A percentile compares a stretch with the other conserved stretches of the same genome.
Conservation (phyloP, 441 rosid genomes). For the Erodium chrysanthum region DNA sequence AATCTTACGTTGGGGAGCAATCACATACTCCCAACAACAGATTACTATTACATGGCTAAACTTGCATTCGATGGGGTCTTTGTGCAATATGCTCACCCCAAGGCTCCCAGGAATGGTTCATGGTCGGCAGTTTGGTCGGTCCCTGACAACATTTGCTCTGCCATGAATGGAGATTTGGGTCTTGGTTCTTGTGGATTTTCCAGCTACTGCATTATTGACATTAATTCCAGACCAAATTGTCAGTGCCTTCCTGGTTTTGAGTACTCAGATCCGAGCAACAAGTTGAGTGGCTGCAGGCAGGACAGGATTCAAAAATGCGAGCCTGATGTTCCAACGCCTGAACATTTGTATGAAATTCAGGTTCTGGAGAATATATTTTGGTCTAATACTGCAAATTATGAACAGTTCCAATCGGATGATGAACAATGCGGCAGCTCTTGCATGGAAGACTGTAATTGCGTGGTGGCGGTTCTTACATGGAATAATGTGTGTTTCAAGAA, state of each 20-base stretch:
- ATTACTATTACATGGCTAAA: neutral
- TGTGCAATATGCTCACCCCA: neutral
- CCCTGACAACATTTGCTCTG: neutral
- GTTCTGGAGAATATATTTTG: neutral
- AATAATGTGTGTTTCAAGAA: neutral
- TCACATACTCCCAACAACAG: neutral
- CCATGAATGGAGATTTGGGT: neutral
- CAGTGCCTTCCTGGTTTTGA: slow-evolving; percentile 11
- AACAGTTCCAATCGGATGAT: neutral
- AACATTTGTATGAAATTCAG: neutral
- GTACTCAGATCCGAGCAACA: neutral
- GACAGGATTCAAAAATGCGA: neutral
- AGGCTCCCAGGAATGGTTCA: neutral
- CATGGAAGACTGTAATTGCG: slow-evolving; percentile 8
- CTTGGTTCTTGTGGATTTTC: neutral
- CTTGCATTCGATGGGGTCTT: neutral
- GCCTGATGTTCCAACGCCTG: neutral
- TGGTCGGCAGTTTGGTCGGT: neutral
- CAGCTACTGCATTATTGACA: neutral
- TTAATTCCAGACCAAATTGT: neutral
- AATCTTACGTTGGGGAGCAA: neutral
- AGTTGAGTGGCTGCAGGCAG: neutral
- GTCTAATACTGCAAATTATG: neutral
- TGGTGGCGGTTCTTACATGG: neutral
- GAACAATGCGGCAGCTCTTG: slow-evolving; percentile 10